These are phyloP conservation scores for Myriangium duriaei DNA, from an alignment of 2,329 filamentous ascomycete species.

Conservation along the genomic window DNA sequence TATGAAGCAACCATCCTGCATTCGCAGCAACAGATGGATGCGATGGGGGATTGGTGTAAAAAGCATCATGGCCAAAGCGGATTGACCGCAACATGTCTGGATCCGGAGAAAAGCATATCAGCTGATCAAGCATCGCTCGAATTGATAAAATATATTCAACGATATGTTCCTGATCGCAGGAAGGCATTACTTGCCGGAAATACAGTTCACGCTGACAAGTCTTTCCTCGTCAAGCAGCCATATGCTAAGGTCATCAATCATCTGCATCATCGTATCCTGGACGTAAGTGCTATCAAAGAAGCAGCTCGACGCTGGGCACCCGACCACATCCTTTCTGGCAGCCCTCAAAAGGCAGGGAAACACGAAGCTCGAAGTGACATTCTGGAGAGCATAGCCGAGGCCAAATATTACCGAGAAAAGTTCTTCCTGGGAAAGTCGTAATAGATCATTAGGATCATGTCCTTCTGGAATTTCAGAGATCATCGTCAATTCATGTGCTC, in stretches of 20 bases:
- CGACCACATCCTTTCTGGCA: constrained; percentile 44
- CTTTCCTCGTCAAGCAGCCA: constrained; percentile 63
- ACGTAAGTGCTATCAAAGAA: constrained; percentile 89
- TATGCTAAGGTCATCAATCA: constrained; percentile 63
- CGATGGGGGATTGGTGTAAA: constrained; percentile 85
- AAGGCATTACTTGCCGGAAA: constrained; percentile 76
- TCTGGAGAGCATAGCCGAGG: constrained; percentile 87
- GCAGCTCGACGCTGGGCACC: constrained; percentile 70
- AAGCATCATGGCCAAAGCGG: constrained; percentile 69
- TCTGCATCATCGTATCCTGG: constrained; percentile 80
- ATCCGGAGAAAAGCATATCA: constrained; percentile 58
- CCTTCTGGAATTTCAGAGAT: no score
- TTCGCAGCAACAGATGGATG: constrained; percentile 52
- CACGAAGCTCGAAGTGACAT: constrained; percentile 87
- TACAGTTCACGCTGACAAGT: constrained; percentile 78
- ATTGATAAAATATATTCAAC: constrained; percentile 67
- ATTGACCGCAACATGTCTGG: constrained; percentile 61
- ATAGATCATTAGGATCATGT: no score
- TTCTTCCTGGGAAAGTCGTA: constrained; percentile 44
- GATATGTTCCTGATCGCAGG: constrained; percentile 52
- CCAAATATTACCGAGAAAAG: constrained; percentile 62
- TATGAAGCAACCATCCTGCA: constrained; percentile 74
- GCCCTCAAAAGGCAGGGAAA: constrained; percentile 59
- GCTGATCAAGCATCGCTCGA: constrained; percentile 57
- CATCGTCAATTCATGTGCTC: background rate